Base-by-base conservation (phyloP, 75 land plant genomes). In the Selaginella tamariscina region DNA sequence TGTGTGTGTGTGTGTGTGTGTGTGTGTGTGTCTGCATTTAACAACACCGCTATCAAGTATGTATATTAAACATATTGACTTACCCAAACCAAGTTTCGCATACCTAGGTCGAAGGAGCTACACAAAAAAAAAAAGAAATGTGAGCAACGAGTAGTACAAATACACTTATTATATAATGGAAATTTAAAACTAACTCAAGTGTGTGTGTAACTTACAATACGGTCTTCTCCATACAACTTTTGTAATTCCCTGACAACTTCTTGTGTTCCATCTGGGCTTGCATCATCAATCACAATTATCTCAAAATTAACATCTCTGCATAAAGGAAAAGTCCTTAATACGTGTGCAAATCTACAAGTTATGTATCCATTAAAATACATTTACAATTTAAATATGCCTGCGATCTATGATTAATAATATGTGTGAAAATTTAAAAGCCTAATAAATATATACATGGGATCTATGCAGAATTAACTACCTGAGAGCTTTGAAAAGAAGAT, bases 201-300 rank as follows among this genome's bases (percentile, higher is more conserved):
- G 8, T 60, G 9, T 11, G 11, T 49, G 54, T 11, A 49, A 49
- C 88, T 71, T 77, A 94, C 98, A 65, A 93, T 89, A 2, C 85
- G 87, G 66, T 86, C 84, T 74, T 93, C 95, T 1, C 96, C 98
- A 65, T 93, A 93, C 5, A 89, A 67, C 23, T 77, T 73, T 57
- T 89, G 98, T 65, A 93, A 56, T 56, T 93, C 85, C 68, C 82
- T 83, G 30, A 93, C 85, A 62, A 86, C 70, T 28, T 89, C 98
- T 73, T 93, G 98, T 68, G 98, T 93, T 20, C 96, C 95, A 80
- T 93, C 98, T 57, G 98, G 98, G 72, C 98, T 93, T 31, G 96
- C 98, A 79, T 93, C 98, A 77, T 89, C 98, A 32, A 93, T 80
- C 29, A 93, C 77, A 49, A 93, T 86, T 27, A 93, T 67, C 68